Evolutionary conservation across 805 yeast species (phyloP), one percentile per base, ranked within the genome.

Genomic region (Cyberlindnera americana): DNA sequence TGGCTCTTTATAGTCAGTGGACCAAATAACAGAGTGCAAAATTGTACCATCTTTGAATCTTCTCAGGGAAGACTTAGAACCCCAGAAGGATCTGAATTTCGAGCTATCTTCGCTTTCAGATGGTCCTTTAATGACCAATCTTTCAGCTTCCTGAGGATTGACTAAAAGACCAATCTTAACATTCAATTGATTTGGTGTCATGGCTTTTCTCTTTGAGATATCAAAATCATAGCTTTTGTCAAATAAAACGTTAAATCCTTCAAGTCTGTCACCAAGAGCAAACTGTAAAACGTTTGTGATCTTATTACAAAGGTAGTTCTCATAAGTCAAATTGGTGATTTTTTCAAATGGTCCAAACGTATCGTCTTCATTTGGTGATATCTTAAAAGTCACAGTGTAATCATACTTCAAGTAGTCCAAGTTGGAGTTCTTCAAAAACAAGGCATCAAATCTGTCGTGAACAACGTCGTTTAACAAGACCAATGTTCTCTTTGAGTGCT

Each of bases 1-100:
- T 1, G 93, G 83, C 40, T 77, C 81, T 17, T 69, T 65, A 16
- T 75, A 62, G 6, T 75, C 66, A 5, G 75, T 65, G 5, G 67
- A 62, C 98, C 98, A 93, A 22, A 89, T 83, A 40, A 93, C 95
- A 59, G 95, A 85, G 62, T 93, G 95, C 46, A 78, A 81, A 44
- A 93, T 89, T 4, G 83, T 70, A 27, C 97, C 97, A 62, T 93
- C 96, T 56, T 86, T 89, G 67, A 91, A 93, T 59, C 93, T 78
- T 68, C 99, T 78, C 40, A 93, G 69, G 12, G 93, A 86, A 0
- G 95, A 79, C 49, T 77, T 82, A 9, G 74, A 56, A 10, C 97
- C 97, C 99, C 99, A 93, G 57, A 93, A 90, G 6, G 76, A 65
- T 49, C 84, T 77, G 66, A 93, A 93, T 39, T 73, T 70, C 6